Evolutionary conservation across 169 alveolate species (phyloP), one percentile per base, ranked within the genome.

Genomic region (Plasmodium ovale): DNA sequence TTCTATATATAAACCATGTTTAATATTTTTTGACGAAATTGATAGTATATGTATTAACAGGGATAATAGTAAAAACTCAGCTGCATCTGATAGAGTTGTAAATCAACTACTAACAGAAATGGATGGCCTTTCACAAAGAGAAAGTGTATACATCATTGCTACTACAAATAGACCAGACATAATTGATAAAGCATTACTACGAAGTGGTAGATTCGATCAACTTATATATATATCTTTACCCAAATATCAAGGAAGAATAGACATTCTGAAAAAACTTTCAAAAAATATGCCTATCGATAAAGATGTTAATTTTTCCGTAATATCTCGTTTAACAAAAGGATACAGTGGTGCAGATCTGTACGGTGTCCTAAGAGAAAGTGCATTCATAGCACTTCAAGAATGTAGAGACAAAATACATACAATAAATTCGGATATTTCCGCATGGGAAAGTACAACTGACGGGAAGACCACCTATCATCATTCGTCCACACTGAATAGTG

Each of bases 121-220:
- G 98, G 99, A 99, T 92, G 99, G 99, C 5, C 95, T 98, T 60
- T 85, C 93, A 59, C 93, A 93, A 69, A 87, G 98, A 25, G 91
- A 88, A 39, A 87, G 98, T 77, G 99, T 99, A 14, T 99, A 95
- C 87, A 98, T 99, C 37, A 96, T 99, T 42, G 99, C 99, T 10
- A 99, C 99, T 1, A 98, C 99, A 0, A 99, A 99, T 88, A 93
- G 99, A 64, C 99, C 99, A 2, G 99, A 99, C 89, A 97, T 98
- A 25, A 97, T 99, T 56, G 99, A 99, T 92, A 98, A 99, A 0
- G 99, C 99, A 3, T 97, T 99, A 96, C 92, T 99, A 71, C 94
- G 99, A 58, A 99, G 99, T n/a, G 99, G 93, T 0, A 69, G 95
- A 19, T 90, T 96, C 73, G 97, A 95, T 72, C 88, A 92, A 67